Evolutionary conservation across 306 rosid species (phyloP), one percentile per base, ranked within the genome.

Genomic region (Quercus parvula): DNA sequence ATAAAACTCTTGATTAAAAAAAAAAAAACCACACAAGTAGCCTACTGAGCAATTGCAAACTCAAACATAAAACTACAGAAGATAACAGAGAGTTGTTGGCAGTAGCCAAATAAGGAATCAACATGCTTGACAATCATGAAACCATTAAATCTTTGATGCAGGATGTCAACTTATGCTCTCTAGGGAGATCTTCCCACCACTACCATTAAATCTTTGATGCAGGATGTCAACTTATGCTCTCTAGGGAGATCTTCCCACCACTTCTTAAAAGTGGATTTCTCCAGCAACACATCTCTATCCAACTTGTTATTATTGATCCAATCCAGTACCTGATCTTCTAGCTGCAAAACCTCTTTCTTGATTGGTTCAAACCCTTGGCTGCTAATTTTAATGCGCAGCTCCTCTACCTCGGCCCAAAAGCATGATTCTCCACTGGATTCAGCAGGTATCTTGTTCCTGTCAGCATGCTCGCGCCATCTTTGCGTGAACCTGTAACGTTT

Each of bases 171-270:
- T 74, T 76, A 12, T 78, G 81, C 1, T 74, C 33, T 1, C 10
- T 30, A 17, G 76, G n/a, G n/a, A n/a, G n/a, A n/a, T n/a, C n/a
- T n/a, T n/a, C n/a, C n/a, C n/a, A n/a, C n/a, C n/a, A n/a, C n/a
- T n/a, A 0, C 46, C 46, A 0, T 0, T 38, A 38, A 38, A 38
- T 38, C 46, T 38, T 38, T 38, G 46, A 78, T 46, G 17, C 75
- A 49, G 2, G 76, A 67, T 19, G 17, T 5, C 38, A 2, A 25
- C 35, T 74, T 76, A 12, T 78, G 81, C 1, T 74, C 33, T 1
- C 10, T 30, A 17, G 76, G 77, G 22, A 88, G 89, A 22, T 31
- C 2, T 2, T 56, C 67, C 89, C 87, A 83, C 87, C 87, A 85
- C 64, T 59, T 58, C 46, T 27, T 59, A 15, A 85, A 81, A 10